A percentile compares a stretch with the other conserved stretches of the same genome.
Conservation (phyloP, 2,329 filamentous ascomycete species). For the Nigrograna mackinnonii region DNA sequence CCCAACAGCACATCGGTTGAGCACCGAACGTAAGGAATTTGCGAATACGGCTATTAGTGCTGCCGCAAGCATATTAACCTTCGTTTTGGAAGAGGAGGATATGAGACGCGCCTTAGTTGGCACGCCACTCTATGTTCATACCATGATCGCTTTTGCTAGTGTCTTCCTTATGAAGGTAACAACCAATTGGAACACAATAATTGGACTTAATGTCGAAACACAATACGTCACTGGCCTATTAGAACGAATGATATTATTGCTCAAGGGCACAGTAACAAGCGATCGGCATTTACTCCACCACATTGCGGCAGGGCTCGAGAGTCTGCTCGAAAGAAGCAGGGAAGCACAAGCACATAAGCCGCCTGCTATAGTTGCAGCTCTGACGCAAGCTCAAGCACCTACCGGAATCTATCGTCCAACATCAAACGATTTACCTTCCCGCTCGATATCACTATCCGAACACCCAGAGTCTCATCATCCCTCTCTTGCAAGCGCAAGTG, state of each 20-base stretch:
- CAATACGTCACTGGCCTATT: slow-evolving; percentile 35
- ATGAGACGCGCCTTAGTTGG: slow-evolving; percentile 35
- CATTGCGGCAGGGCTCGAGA: slow-evolving; percentile 40
- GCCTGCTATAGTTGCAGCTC: slow-evolving; percentile 57
- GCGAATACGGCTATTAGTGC: slow-evolving; percentile 17
- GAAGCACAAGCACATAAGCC: slow-evolving; percentile 61
- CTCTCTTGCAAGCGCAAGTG: neutral
- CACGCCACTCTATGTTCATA: slow-evolving; percentile 41
- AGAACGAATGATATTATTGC: slow-evolving; percentile 33
- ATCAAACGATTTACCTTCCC: neutral
- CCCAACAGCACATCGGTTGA: slow-evolving; percentile 8
- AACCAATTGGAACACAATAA: slow-evolving; percentile 34
- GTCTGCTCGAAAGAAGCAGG: slow-evolving; percentile 31
- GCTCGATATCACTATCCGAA: too few relatives aligned
- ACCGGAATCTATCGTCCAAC: neutral
- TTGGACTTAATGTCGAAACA: slow-evolving; percentile 39
- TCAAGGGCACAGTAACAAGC: slow-evolving; percentile 33
- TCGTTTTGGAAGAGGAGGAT: slow-evolving; percentile 38
- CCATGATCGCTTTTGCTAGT: slow-evolving; percentile 41
- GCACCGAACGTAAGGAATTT: slow-evolving; percentile 12
- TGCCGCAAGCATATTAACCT: slow-evolving; percentile 30
- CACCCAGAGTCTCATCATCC: neutral
- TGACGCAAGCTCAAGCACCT: neutral
- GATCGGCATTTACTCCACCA: slow-evolving; percentile 43
- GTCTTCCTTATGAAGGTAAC: slow-evolving; percentile 44